Evolutionary conservation across 2,329 filamentous ascomycete genomes (phyloP), one percentile per base, ranked within the genome.

Genomic region (Davidsoniella eucalypti): DNA sequence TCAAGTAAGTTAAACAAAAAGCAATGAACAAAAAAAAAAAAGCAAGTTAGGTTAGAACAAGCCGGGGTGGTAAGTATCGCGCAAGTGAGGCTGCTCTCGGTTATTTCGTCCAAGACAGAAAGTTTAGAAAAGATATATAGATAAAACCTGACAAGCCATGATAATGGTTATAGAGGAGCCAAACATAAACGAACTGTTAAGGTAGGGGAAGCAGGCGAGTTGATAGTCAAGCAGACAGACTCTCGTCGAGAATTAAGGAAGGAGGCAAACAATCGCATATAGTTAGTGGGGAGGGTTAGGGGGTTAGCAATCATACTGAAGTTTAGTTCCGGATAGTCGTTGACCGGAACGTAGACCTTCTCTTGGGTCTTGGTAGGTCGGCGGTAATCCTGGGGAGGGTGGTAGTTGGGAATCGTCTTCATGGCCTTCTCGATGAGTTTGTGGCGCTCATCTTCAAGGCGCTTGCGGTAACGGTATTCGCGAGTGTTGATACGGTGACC

Each of bases 271-370:
- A 33, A 3, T 33, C 29, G 29, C 39, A 41, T 55, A 50, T 42
- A 44, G 52, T 53, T 50, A 53, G 69, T 65, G 71, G 68, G 70
- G 76, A 75, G 67, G 72, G 80, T 84, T 82, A 81, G 80, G 87
- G 87, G 87, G 87, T 94, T 94, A 94, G 88, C 82, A 88, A 92
- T 90, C 90, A 90, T 95, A 98, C 92, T 98, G 87, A 98, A 98
- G 83, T 98, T 98, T 82, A 98, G 96, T 70, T 98, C 92, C 76
- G 92, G 92, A 68, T 98, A 98, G 70, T 98, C 92, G 79, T 98
- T 98, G 73, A 98, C 92, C 66, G 92, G 92, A 67, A 98, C 92
- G 67, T 98, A 98, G 84, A 98, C 93, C 76, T 98, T 98, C 76
- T 98, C 92, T 71, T 98, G 92, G 65, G 92, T 98, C 84, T 98